Evolutionary conservation across 441 rosid genomes (phyloP).

Genomic region (Kokia cookei): DNA sequence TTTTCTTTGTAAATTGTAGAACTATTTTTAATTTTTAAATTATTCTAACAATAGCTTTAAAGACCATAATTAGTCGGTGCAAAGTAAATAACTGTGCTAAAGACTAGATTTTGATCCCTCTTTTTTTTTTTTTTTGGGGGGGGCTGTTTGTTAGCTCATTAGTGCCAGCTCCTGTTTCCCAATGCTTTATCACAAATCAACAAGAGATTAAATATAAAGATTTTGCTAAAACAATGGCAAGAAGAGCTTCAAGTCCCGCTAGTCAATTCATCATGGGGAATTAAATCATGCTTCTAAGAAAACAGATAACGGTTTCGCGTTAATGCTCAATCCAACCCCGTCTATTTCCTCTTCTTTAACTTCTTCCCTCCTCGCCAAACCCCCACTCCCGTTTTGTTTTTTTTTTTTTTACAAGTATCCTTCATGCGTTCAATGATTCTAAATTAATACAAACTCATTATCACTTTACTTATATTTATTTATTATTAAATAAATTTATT

Average conservation of each 20-base stretch:
- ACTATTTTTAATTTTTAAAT: not conserved
- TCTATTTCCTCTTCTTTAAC: not conserved
- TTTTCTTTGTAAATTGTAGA: too few relatives aligned
- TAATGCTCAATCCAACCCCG: too few relatives aligned
- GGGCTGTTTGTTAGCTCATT: not conserved
- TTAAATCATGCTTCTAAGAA: not conserved
- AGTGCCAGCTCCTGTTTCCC: too few relatives aligned
- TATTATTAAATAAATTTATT: too few relatives aligned
- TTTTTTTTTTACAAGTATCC: too few relatives aligned
- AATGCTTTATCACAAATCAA: too few relatives aligned
- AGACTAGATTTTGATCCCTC: not conserved
- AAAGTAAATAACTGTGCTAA: not conserved
- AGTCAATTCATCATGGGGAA: not conserved
- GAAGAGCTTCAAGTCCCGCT: slow-evolving; percentile 31
- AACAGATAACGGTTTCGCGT: not conserved
- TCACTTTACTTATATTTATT: too few relatives aligned
- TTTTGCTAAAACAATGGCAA: not conserved
- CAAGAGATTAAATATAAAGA: not conserved
- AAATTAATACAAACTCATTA: too few relatives aligned
- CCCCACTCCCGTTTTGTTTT: too few relatives aligned
- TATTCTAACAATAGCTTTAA: not conserved
- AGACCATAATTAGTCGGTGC: slow-evolving; percentile 5
- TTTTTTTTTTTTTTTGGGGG: not conserved
- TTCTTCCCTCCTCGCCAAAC: not conserved
- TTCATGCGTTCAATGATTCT: too few relatives aligned